phyloP scores from a whole-genome alignment of 2,329 filamentous ascomycete genomes.

The Rugonectria rugulosa region DNA sequence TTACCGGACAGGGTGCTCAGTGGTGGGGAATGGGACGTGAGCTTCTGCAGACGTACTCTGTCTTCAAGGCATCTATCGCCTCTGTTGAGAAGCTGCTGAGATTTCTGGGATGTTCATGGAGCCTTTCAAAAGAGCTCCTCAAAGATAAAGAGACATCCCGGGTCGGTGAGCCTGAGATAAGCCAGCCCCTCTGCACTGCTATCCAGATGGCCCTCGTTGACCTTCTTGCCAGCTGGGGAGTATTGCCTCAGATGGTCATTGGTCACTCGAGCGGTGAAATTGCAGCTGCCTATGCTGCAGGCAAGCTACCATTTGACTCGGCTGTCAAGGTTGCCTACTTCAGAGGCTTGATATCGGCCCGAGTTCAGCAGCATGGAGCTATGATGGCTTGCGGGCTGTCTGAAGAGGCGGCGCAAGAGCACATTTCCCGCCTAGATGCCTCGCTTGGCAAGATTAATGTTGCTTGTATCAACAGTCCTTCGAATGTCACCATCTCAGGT shows the following conservation, averaged over 20 bases:
- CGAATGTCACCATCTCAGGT: slow-evolving; percentile 57
- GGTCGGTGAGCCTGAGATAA: slow-evolving; percentile 47
- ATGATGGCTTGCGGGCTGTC: slow-evolving; percentile 37
- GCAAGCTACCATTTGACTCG: slow-evolving; percentile 48
- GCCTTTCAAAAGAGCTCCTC: neutral
- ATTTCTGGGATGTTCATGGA: slow-evolving; percentile 8
- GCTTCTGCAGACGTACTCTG: slow-evolving; percentile 28
- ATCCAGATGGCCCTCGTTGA: slow-evolving; percentile 55
- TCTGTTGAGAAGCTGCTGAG: slow-evolving; percentile 28
- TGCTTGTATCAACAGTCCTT: slow-evolving; percentile 58
- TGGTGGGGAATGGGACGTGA: slow-evolving; percentile 43
- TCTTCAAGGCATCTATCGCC: neutral
- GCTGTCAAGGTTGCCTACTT: slow-evolving; percentile 58
- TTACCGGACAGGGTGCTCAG: slow-evolving; percentile 49
- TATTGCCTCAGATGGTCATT: slow-evolving; percentile 47
- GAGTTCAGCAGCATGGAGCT: slow-evolving; percentile 44
- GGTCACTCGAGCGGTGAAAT: slow-evolving; percentile 59
- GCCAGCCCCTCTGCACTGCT: slow-evolving; percentile 50
- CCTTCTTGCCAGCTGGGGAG: slow-evolving; percentile 49
- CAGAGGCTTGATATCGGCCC: slow-evolving; percentile 45
- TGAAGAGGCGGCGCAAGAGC: neutral
- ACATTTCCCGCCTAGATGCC: neutral
- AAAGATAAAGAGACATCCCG: slow-evolving; percentile 6
- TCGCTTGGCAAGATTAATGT: slow-evolving; percentile 30
- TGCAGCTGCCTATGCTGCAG: slow-evolving; percentile 52